Base-by-base conservation (phyloP, 148 eudicot species). In the Amaranthus cruentus region DNA sequence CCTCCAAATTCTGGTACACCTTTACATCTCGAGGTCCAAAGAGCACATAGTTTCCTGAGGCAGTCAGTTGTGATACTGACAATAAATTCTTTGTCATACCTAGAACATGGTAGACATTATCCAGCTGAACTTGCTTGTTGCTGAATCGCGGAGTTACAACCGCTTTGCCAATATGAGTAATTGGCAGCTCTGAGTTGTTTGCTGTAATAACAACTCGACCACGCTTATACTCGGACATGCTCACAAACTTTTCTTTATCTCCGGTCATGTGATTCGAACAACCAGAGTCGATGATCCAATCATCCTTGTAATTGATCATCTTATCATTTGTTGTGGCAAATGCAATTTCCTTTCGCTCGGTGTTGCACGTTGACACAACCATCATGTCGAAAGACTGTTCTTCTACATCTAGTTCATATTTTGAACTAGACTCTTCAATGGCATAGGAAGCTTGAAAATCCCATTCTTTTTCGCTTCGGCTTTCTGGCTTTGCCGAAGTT, bases 81-180 rank as follows among this genome's bases (percentile, higher is more conserved):
- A 72, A 6, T 0, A 72, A 9, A 58, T 72, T 78, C 38, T 57
- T 73, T 60, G 52, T 67, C 69, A 78, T 73, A 7, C 62, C 47
- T n/a, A 6, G 55, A 3, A 73, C 57, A 47, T 73, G 63, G 49
- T 58, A 73, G 63, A 78, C 62, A 54, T 63, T 63, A 14, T 64
- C 46, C 4, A 73, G 61, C 38, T 38, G 15, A 18, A 64, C 51
- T 52, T 51, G 21, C 6, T 18, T 28, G n/a, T 21, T 51, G 11
- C n/a, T 68, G 9, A 4, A 51, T 18, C 46, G 12, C 5, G 57
- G 71, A 15, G 44, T 68, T 4, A 68, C 47, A 3, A 28, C 15
- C 15, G 71, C 58, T 7, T 53, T 68, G 47, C 71, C 58, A 53
- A 68, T 68, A 21, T 68, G 57, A 52, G 71, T 53, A 44, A 68